Base-by-base conservation (phyloP, 495 filamentous ascomycete species). In the Bryoglossum gracile region DNA sequence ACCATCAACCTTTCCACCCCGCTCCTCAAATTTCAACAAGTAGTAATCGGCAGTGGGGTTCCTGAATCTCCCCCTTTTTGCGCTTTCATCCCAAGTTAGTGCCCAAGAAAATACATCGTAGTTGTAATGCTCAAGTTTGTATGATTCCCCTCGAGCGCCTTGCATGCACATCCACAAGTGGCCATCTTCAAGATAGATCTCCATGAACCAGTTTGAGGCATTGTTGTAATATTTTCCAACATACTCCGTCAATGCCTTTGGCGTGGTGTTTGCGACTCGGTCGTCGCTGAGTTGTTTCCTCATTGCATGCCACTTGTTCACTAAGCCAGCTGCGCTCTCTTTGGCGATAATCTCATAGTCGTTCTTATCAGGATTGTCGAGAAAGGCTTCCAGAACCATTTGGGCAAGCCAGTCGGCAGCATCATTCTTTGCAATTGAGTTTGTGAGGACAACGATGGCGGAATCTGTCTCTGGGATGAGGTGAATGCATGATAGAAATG, bases 341-440 rank as follows among this genome's bases (percentile, higher is more conserved):
- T 4, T 6, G 11, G 44, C 30, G 3, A 47, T 16, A n/a, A 35
- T 2, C 3, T 24, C 39, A 22, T 39, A 53, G 33, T 56, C 49
- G 23, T 49, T 50, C 23, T 35, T 43, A 5, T 36, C 22, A 3
- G 32, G 26, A 24, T 3, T 30, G 21, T 49, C 47, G 4, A 65
- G 51, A 1, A 65, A 35, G 0, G 48, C 38, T 28, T 58, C 37
- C 17, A 64, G 47, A 14, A 59, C n/a, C 6, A 58, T 22, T 24
- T 61, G 61, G 16, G 41, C 32, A 14, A 66, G 50, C 56, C 56
- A 67, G 51, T 65, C 64, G 17, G 61, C 28, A 1, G 38, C 40
- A 33, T 67, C 64, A 23, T 51, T 56, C 13, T 61, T 47, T 8
- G 54, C 13, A 14, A 59, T 11, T 3, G 53, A 42, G 43, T 67